phyloP scores from a whole-genome alignment of 352 stramenopile genomes.

The Phytopythium litorale region DNA sequence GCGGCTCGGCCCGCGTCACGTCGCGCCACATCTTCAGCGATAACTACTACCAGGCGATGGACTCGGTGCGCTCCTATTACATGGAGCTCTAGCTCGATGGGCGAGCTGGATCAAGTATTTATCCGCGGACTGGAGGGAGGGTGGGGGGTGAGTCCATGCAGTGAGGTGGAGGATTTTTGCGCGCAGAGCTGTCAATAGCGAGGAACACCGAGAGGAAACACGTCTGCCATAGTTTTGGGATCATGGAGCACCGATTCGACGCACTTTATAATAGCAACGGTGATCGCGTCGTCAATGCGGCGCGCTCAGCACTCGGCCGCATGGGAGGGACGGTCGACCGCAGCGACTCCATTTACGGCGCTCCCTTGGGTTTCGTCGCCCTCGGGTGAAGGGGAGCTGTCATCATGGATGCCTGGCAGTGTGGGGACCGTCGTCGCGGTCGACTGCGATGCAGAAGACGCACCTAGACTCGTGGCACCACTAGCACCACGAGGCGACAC shows the following conservation, averaged over 20 bases:
- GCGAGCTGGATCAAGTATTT: constrained; percentile 1
- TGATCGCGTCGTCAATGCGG: not conserved
- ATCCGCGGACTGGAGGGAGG: not conserved
- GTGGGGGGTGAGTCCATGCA: not conserved
- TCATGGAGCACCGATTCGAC: not conserved
- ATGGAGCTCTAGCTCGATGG: constrained; percentile 4
- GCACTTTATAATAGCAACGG: not conserved
- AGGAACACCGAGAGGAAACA: not conserved
- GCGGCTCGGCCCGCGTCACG: constrained; percentile 30
- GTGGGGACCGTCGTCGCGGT: not conserved
- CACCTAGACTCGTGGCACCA: not conserved
- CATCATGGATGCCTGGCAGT: not conserved
- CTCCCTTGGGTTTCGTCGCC: not conserved
- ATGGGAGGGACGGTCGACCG: not conserved
- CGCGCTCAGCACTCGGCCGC: constrained; percentile 1
- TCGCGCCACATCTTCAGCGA: constrained; percentile 58
- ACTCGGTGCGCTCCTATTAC: constrained; percentile 47
- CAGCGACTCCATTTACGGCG: not conserved
- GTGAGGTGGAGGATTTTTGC: not conserved
- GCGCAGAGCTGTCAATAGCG: not conserved
- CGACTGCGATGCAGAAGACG: not conserved
- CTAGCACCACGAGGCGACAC: constrained; percentile 6
- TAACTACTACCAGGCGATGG: constrained; percentile 70
- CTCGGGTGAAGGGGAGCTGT: not conserved
- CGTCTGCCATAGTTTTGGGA: not conserved